These are phyloP conservation scores for Mixia osmundae DNA, from an alignment of 1,284 basidiomycete species.

Conservation along the genomic window DNA sequence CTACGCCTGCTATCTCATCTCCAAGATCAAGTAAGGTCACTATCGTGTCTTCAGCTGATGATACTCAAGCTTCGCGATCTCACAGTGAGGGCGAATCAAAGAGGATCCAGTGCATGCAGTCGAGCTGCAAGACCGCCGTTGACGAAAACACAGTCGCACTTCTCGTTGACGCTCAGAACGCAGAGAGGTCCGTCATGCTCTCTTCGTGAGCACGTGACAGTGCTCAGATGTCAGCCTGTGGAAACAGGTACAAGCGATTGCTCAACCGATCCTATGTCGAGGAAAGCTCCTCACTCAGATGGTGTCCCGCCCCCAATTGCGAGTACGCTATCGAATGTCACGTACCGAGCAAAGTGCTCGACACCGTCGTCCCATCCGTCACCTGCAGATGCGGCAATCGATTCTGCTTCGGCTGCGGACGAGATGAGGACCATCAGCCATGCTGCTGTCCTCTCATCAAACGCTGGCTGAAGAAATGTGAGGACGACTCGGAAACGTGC, in stretches of 20 bases:
- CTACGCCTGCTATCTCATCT: slow-evolving; percentile 59
- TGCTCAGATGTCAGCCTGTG: background rate
- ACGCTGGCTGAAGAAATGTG: slow-evolving; percentile 92
- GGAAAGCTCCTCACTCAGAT: slow-evolving; percentile 60
- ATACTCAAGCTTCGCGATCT: background rate
- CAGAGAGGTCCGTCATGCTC: slow-evolving; percentile 22
- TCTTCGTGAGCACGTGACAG: background rate
- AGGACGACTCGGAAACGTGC: slow-evolving; percentile 90
- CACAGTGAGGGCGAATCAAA: slow-evolving; percentile 51
- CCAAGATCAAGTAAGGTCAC: slow-evolving; percentile 47
- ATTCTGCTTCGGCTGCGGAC: slow-evolving; percentile 77
- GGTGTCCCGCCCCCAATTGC: slow-evolving; percentile 52
- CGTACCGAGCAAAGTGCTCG: slow-evolving; percentile 32
- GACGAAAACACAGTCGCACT: slow-evolving; percentile 28
- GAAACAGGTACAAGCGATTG: slow-evolving; percentile 44
- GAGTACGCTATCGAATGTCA: slow-evolving; percentile 65
- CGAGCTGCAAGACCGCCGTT: slow-evolving; percentile 55
- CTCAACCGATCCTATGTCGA: slow-evolving; percentile 75
- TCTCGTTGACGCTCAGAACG: slow-evolving; percentile 23
- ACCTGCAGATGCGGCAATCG: slow-evolving; percentile 44
- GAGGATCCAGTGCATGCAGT: slow-evolving; percentile 74
- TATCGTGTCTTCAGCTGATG: background rate
- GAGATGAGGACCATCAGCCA: slow-evolving; percentile 70
- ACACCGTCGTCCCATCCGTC: slow-evolving; percentile 68
- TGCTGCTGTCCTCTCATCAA: slow-evolving; percentile 69